Percentiles rank a stretch among this genome's conserved stretches.
phyloP scores from a whole-genome alignment of 208 protist species.

The Wallacemonas sp. region DNA sequence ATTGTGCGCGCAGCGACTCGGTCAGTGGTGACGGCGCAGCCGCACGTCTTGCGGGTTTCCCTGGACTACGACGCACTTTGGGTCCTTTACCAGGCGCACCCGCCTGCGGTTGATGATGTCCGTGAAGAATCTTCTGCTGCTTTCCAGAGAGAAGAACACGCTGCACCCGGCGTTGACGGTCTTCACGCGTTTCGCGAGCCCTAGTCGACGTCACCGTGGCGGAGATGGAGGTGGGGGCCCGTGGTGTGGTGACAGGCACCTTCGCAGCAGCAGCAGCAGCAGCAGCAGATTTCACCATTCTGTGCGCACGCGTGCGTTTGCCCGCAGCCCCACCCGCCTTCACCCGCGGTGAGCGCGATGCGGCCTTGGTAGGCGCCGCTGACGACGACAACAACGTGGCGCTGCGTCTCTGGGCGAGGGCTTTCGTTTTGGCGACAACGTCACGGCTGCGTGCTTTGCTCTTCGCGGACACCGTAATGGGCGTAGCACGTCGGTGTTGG shows the following conservation, averaged over 20 bases:
- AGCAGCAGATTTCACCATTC: not conserved
- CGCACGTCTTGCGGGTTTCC: not conserved
- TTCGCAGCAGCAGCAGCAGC: not conserved
- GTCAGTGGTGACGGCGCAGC: not conserved
- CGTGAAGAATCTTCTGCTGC: slow-evolving; percentile 4
- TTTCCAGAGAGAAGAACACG: not conserved
- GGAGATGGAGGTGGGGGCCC: not conserved
- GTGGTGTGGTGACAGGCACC: not conserved
- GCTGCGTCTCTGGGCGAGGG: too few species aligned
- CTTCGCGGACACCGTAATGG: too few species aligned
- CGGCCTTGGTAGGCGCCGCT: too few species aligned
- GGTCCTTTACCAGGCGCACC: not conserved
- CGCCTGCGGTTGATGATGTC: not conserved
- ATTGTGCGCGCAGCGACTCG: slow-evolving; percentile 6
- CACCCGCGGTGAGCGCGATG: too few species aligned
- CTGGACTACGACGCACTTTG: not conserved
- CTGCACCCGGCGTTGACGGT: not conserved
- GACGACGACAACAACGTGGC: too few species aligned
- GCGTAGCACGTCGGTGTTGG: not conserved
- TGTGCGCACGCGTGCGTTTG: not conserved
- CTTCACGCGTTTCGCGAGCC: slow-evolving; percentile 7
- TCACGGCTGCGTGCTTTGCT: too few species aligned
- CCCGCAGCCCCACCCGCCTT: not conserved
- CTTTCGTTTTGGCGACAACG: too few species aligned
- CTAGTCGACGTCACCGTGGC: too few species aligned